Evolutionary conservation across 1,284 basidiomycete species (phyloP).

Genomic region (Papiliotrema flavescens): DNA sequence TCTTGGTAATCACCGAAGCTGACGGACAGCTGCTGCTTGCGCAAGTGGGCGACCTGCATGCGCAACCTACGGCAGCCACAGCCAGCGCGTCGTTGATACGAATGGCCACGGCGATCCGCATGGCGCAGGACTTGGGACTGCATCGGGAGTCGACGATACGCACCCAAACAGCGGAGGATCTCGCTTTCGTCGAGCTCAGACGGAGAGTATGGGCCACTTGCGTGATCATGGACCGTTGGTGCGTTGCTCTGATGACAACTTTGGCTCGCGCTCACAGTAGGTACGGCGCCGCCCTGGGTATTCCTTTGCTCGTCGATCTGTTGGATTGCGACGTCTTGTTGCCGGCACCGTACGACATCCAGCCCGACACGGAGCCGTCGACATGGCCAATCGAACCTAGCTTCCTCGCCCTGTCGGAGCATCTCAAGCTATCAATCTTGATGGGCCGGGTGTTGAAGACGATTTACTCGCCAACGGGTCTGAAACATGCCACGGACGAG

Average conservation of each 20-base stretch:
- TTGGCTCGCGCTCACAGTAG: constrained; percentile 3
- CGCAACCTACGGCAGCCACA: constrained; percentile 46
- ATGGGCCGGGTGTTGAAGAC: constrained; percentile 83
- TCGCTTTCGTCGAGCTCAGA: constrained; percentile 65
- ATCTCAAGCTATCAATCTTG: constrained; percentile 80
- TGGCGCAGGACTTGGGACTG: constrained; percentile 90
- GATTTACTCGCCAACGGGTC: constrained; percentile 77
- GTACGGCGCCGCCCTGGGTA: constrained; percentile 42
- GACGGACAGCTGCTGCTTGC: constrained; percentile 28
- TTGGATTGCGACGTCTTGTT: constrained; percentile 88
- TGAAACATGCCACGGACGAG: constrained; percentile 74
- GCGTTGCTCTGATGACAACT: constrained; percentile 25
- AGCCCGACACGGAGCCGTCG: constrained; percentile 54
- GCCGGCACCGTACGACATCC: constrained; percentile 62
- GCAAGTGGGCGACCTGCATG: constrained; percentile 50
- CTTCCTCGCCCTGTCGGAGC: constrained; percentile 55
- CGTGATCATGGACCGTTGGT: constrained; percentile 89
- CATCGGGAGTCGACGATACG: constrained; percentile 59
- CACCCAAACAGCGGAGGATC: constrained; percentile 33
- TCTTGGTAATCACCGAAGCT: background rate
- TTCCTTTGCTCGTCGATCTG: constrained; percentile 81
- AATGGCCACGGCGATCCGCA: constrained; percentile 62
- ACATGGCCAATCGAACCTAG: constrained; percentile 51
- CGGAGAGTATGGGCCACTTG: constrained; percentile 86
- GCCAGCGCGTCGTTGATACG: constrained; percentile 45